Percentiles rank a stretch among this genome's conserved stretches.
Conservation (phyloP, 768 basidiomycete genomes). For the Hygrocybe punicea region DNA sequence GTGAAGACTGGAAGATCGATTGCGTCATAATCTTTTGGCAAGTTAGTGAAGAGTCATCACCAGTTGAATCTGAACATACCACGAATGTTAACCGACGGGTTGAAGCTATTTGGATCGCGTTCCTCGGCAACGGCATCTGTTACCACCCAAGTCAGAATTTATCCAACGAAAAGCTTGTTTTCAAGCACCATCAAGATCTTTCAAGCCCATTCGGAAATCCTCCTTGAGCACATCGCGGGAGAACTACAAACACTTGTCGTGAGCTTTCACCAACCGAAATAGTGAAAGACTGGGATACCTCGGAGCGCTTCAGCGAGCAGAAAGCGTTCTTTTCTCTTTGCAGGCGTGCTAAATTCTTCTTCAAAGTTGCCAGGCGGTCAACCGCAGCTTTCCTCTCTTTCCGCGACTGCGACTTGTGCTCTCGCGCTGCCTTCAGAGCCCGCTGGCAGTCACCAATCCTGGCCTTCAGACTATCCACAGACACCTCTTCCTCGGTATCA, state of each 20-base stretch:
- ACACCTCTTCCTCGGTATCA: constrained; percentile 40
- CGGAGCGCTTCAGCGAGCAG: constrained; percentile 56
- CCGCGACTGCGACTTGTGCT: constrained; percentile 36
- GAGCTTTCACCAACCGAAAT: background rate
- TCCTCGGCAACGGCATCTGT: constrained; percentile 59
- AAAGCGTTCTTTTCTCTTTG: constrained; percentile 62
- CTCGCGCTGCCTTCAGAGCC: constrained; percentile 40
- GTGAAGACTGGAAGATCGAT: constrained; percentile 65
- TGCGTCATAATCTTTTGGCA: constrained; percentile 48
- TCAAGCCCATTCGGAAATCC: constrained; percentile 57
- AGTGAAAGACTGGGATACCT: constrained; percentile 32
- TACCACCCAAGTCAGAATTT: background rate
- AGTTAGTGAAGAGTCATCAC: background rate
- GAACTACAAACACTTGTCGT: constrained; percentile 35
- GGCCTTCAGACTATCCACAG: constrained; percentile 43
- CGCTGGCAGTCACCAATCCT: constrained; percentile 45
- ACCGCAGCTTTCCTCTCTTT: constrained; percentile 35
- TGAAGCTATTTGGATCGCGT: constrained; percentile 54
- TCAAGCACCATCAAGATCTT: constrained; percentile 51
- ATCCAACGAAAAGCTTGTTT: constrained; percentile 4
- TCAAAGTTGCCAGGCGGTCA: constrained; percentile 33
- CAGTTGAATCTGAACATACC: constrained; percentile 30
- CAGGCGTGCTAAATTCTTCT: constrained; percentile 43
- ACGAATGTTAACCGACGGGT: constrained; percentile 49
- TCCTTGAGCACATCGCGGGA: constrained; percentile 55